Evolutionary conservation across 1,139 yeast genomes (phyloP), one percentile per base, ranked within the genome.

Genomic region (Scheffersomyces illinoinensis): DNA sequence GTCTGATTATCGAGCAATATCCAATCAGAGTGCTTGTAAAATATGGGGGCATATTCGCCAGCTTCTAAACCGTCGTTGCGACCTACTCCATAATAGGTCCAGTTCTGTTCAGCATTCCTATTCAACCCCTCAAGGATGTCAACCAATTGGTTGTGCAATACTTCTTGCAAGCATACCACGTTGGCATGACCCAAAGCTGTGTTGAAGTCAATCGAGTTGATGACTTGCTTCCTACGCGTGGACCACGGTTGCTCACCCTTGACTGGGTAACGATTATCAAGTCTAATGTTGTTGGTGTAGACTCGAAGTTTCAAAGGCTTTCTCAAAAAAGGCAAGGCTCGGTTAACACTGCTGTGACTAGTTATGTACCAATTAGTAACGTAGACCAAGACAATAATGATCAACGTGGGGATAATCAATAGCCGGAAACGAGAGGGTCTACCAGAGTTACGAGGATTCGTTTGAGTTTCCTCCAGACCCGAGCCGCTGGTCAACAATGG

Each of bases 141-240:
- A 20, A 71, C 65, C 52, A 86, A 69, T 65, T 85, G 89, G 63
- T 82, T 74, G 64, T 79, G 76, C 57, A 84, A 72, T 20, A 83
- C 89, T 66, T 85, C 89, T 66, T 85, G 89, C 49, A 85, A 73
- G 54, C 86, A 81, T 10, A 85, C 85, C 4, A 74, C 70, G 57
- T 71, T 78, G 55, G 76, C 79, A 53, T 68, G 63, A 12, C 77
- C 67, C 5, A 59, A 62, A n/a, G 68, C 66, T 5, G 83, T 75
- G 59, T 69, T 58, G 61, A 68, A 64, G 53, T 62, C 66, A 60
- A 85, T 84, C 17, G 84, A 73, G 51, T 75, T 72, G 49, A 76
- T 71, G 6, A 84, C 72, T 24, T 75, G 72, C 6, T 66, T 67
- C 58, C 73, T 76, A 47, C 87, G 75, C 50, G 70, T 69, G 4